Conservation (phyloP, 495 filamentous ascomycete genomes). For the Evernia prunastri region DNA sequence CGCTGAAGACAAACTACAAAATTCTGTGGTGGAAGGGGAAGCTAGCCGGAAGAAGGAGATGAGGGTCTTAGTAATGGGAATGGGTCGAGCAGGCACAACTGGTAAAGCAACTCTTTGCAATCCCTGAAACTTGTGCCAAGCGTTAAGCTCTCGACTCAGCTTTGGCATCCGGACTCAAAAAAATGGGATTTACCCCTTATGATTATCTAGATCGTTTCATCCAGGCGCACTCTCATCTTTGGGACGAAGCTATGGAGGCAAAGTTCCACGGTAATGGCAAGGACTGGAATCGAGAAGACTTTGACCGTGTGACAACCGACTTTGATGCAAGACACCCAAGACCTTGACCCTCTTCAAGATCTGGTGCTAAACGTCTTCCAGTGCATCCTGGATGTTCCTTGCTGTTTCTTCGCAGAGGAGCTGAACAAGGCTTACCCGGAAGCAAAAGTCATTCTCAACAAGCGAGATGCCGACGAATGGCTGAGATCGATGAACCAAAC, state of each 20-base stretch:
- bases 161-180: constrained; percentile 14
- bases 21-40: too few relatives aligned
- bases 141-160: constrained; percentile 9
- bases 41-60: constrained; percentile 5
- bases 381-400: constrained; percentile 50
- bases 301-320: constrained; percentile 22
- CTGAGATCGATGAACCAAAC: constrained; percentile 15
- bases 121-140: too few relatives aligned
- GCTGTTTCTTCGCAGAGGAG: constrained; percentile 47
- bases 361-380: constrained; percentile 23
- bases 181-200: constrained; percentile 27
- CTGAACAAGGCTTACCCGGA: constrained; percentile 53
- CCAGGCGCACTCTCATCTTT: constrained; percentile 17
- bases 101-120: not conserved
- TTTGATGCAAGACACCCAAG: constrained; percentile 29
- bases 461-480: constrained; percentile 44
- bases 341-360: too few relatives aligned
- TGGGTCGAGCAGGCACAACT: constrained; percentile 14
- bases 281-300: constrained; percentile 21
- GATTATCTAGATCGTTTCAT: constrained; percentile 21
- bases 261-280: constrained; percentile 26
- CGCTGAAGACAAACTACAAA: too few relatives aligned
- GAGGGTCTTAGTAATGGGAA: constrained; percentile 17
- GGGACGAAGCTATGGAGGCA: constrained; percentile 25
- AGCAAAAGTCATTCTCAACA: constrained; percentile 50